Evolutionary conservation across 495 filamentous ascomycete species (phyloP), one percentile per base, ranked within the genome.

Genomic region (Neurospora sp.): DNA sequence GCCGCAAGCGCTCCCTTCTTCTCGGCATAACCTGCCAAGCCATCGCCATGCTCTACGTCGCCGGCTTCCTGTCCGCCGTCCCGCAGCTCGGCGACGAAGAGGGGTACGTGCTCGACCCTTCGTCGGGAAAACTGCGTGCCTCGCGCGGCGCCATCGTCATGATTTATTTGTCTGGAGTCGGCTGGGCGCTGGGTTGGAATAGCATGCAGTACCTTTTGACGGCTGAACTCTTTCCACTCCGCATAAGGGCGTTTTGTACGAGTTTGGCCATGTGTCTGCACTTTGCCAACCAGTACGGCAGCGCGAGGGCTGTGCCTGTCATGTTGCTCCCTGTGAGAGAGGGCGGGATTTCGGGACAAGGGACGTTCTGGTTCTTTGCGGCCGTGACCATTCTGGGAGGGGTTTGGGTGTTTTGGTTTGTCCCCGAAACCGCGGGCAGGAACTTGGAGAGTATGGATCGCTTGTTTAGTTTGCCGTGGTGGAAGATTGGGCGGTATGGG

Each of bases 171-270:
- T 89, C 86, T 0, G 89, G 89, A 3, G 79, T 87, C 18, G 90
- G 91, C 2, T 93, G 91, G 91, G 90, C 91, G 0, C 82, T 92
- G 0, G 91, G 91, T 69, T 93, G 91, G 90, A 92, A 92, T 77
- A 86, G 84, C 5, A 91, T 92, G 84, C 91, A 92, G 76, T 94
- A 93, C 73, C 85, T 94, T 2, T 84, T 93, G 68, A 92, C 90
- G 31, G 89, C 90, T 0, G 92, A 94, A 77, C 85, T 94, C 40
- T 94, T 91, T 81, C 91, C 91, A 3, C 82, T 92, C 12, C 82
- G 85, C 18, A 85, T 89, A 16, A 81, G 87, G 1, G 84, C 86
- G 16, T 77, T 88, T 31, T 82, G 83, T 66, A 83, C 87, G 9
- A 83, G 82, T 3, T 78, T 89, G 68, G 83, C 83, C 27, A 87